Conservation (phyloP, 225 moss, liverwort and hornwort species). For the Bryum argenteum region DNA sequence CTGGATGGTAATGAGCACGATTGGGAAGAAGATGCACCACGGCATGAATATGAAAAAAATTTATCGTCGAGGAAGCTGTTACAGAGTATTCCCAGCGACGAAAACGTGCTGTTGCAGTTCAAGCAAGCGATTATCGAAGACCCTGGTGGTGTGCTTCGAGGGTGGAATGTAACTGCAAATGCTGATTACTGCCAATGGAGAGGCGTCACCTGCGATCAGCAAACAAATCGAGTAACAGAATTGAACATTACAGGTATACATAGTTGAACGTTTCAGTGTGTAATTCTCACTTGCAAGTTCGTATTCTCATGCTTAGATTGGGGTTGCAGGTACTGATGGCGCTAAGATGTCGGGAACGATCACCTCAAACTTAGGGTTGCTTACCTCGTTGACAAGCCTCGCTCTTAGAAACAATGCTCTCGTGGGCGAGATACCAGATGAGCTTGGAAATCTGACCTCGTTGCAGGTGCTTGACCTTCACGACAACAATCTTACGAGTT, state of each 20-base stretch:
- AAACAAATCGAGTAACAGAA: slow-evolving; percentile 35
- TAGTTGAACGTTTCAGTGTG: neutral
- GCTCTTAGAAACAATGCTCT: slow-evolving; percentile 33
- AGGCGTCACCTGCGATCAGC: slow-evolving; percentile 39
- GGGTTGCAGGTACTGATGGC: slow-evolving; percentile 31
- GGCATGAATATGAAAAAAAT: neutral
- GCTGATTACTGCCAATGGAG: slow-evolving; percentile 38
- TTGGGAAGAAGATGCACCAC: slow-evolving; percentile 18
- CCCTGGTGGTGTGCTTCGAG: slow-evolving; percentile 29
- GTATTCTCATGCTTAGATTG: neutral
- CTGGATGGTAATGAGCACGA: neutral
- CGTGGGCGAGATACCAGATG: slow-evolving; percentile 28
- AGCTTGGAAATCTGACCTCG: slow-evolving; percentile 28
- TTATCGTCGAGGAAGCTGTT: slow-evolving; percentile 25
- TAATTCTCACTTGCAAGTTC: neutral
- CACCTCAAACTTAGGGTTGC: slow-evolving; percentile 25
- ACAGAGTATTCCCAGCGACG: slow-evolving; percentile 23
- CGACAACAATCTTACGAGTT: slow-evolving; percentile 37
- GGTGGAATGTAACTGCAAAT: slow-evolving; percentile 39
- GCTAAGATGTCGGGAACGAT: slow-evolving; percentile 35
- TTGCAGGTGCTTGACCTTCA: slow-evolving; percentile 28
- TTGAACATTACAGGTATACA: slow-evolving; percentile 42
- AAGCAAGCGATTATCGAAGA: slow-evolving; percentile 30
- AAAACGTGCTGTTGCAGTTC: slow-evolving; percentile 28
- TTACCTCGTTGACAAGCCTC: slow-evolving; percentile 26